Conservation (phyloP, 208 protist genomes). For the Trypanosoma melophagium region DNA sequence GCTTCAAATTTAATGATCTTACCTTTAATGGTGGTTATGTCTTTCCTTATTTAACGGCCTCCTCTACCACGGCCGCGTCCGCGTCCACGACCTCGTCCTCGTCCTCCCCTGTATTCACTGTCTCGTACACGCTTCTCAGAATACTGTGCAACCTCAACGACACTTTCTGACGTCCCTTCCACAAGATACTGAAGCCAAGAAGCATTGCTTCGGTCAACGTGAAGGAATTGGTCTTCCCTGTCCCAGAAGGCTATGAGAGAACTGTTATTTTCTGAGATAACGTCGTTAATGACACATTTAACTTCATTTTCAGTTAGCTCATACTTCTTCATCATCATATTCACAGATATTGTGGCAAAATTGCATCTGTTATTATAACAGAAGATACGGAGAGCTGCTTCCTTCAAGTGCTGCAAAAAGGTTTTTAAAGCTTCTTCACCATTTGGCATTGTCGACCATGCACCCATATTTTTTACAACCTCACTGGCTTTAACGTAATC, state of each 20-base stretch:
- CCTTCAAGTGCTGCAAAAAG: conserved; percentile 66
- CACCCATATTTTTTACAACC: conserved; percentile 59
- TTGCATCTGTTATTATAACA: conserved; percentile 74
- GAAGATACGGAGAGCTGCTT: conserved; percentile 76
- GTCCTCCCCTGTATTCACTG: conserved; percentile 38
- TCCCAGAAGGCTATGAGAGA: conserved; percentile 85
- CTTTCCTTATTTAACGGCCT: conserved; percentile 26
- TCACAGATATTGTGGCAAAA: conserved; percentile 79
- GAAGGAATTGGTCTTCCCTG: conserved; percentile 76
- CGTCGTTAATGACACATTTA: conserved; percentile 62
- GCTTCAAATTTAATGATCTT: not conserved
- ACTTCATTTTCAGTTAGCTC: conserved; percentile 65
- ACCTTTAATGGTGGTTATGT: conserved; percentile 5
- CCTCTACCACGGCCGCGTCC: conserved; percentile 50
- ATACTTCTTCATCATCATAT: conserved; percentile 74
- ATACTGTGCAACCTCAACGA: conserved; percentile 64
- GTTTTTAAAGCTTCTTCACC: conserved; percentile 42
- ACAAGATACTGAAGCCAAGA: conserved; percentile 85
- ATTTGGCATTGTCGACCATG: conserved; percentile 61
- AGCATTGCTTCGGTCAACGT: conserved; percentile 77
- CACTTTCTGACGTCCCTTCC: conserved; percentile 59
- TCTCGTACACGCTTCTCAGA: conserved; percentile 55
- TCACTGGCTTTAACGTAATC: conserved; percentile 64
- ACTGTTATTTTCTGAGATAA: conserved; percentile 71
- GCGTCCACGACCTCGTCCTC: conserved; percentile 49